Conservation (phyloP, 1,139 yeast species). For the Meyerozyma guilliermondii region DNA sequence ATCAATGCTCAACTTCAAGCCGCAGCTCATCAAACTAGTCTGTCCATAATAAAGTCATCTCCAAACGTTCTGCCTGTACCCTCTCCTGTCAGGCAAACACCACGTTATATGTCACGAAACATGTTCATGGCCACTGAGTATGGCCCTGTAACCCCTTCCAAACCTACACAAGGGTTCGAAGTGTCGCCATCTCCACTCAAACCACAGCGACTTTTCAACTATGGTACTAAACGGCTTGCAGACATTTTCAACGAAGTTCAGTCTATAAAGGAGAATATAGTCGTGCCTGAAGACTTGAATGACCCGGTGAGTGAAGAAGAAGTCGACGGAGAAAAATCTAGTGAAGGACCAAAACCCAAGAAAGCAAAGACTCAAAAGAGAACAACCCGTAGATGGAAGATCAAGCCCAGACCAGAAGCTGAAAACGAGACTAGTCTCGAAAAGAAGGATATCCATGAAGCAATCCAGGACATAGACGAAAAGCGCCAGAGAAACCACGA, state of each 20-base stretch:
- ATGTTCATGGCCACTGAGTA: background rate
- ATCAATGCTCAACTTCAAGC: constrained; percentile 9
- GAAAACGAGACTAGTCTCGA: constrained; percentile 23
- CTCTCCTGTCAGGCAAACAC: constrained; percentile 20
- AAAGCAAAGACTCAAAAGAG: constrained; percentile 52
- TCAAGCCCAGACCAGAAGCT: constrained; percentile 37
- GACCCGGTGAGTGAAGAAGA: constrained; percentile 6
- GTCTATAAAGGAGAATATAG: constrained; percentile 14
- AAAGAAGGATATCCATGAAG: constrained; percentile 37
- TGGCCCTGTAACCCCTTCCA: constrained; percentile 5
- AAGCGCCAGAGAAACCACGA: constrained; percentile 16
- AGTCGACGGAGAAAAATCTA: constrained; percentile 13
- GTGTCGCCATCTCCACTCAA: constrained; percentile 45
- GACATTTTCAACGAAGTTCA: constrained; percentile 27
- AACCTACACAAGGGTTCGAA: constrained; percentile 19
- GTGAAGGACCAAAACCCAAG: constrained; percentile 18
- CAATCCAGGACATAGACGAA: constrained; percentile 27
- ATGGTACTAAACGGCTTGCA: constrained; percentile 23
- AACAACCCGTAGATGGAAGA: constrained; percentile 56
- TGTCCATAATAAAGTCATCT: constrained; percentile 5
- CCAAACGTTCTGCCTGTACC: constrained; percentile 5
- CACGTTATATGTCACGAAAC: constrained; percentile 27
- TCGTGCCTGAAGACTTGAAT: constrained; percentile 5
- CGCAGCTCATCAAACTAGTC: constrained; percentile 8
- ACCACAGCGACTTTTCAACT: constrained; percentile 30